These are phyloP conservation scores for Inonotus obliquus DNA, from an alignment of 1,284 basidiomycete genomes.

Conservation along the genomic window DNA sequence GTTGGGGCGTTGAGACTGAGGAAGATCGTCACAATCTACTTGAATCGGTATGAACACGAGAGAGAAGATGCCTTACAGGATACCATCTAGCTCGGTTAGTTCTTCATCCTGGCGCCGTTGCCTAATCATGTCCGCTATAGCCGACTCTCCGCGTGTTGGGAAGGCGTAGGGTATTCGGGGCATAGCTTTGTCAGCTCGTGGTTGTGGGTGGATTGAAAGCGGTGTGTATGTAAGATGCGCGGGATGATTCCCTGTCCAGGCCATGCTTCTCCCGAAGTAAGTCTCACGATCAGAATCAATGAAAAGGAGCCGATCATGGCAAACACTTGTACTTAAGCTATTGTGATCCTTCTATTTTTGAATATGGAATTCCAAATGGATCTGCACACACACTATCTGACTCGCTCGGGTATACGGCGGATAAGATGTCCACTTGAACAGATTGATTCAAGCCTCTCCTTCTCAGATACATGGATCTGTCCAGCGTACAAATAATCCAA, in stretches of 20 bases:
- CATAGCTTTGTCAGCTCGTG: conserved; percentile 7
- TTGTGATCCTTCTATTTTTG: neutral
- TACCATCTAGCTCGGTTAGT: conserved; percentile 19
- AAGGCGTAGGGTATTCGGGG: conserved; percentile 21
- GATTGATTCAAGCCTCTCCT: too few species aligned
- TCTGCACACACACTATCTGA: too few species aligned
- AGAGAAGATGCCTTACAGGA: conserved; percentile 17
- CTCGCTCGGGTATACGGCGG: too few species aligned
- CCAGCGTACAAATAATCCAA: too few species aligned
- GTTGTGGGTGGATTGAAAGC: neutral
- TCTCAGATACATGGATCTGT: too few species aligned
- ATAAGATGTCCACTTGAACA: too few species aligned
- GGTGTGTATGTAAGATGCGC: neutral
- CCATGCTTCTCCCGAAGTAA: too few species aligned
- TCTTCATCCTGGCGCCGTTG: conserved; percentile 18
- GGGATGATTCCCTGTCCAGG: neutral
- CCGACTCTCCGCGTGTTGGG: conserved; percentile 16
- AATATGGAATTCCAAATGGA: neutral
- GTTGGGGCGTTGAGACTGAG: conserved; percentile 39
- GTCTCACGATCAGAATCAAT: neutral
- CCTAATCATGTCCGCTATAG: conserved; percentile 19
- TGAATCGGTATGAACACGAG: neutral
- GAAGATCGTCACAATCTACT: neutral
- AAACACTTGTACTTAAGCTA: neutral
- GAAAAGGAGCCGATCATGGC: too few species aligned